Base-by-base conservation (phyloP, 495 filamentous ascomycete species). In the Aspergillus hancockii region DNA sequence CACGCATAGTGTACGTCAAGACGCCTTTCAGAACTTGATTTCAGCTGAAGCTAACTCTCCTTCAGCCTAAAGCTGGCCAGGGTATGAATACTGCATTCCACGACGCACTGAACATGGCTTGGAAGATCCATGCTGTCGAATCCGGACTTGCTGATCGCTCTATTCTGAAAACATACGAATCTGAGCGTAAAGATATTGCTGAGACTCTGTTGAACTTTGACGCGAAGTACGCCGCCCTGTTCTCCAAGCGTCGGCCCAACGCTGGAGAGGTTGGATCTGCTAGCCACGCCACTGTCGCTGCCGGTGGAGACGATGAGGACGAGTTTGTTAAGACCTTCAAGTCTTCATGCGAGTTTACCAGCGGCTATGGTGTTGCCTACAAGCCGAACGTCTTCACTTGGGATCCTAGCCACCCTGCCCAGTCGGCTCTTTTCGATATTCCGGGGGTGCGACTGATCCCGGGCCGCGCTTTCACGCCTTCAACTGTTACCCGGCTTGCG, bases 401-500 rank as follows among this genome's bases (percentile, higher is more conserved):
- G 75, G 88, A 87, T 28, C 66, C 85, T n/a, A 72, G 69, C 19
- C 91, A 94, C 75, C 82, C 86, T 1, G 90, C 90, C 16, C 76
- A 88, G 67, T 90, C 87, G 9, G 67, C 74, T 36, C 73, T 92
- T 62, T 88, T 94, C 69, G 75, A 86, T 66, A 78, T 87, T 8
- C 72, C 79, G 22, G 80, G 79, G 52, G 85, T 81, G 41, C 86
- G 81, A 45, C 74, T 92, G 54, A 81, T 79, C 5, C 76, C 87
- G 4, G 91, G 91, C 53, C 85, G 88, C 16, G 83, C 91, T 23
- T 81, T 95, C 70, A 85, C 79, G 21, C 89, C 89, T 21, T 80
- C 87, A 5, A 88, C 86, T 55, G 92, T 95, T 36, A 96, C 90
- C 28, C 83, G 92, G 34, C 87, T 95, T 28, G 85, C 87, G 4